Percentiles rank a stretch among this genome's conserved stretches.
These are phyloP conservation scores for Podospora appendiculata DNA, from an alignment of 495 filamentous ascomycete genomes.

Conservation along the genomic window DNA sequence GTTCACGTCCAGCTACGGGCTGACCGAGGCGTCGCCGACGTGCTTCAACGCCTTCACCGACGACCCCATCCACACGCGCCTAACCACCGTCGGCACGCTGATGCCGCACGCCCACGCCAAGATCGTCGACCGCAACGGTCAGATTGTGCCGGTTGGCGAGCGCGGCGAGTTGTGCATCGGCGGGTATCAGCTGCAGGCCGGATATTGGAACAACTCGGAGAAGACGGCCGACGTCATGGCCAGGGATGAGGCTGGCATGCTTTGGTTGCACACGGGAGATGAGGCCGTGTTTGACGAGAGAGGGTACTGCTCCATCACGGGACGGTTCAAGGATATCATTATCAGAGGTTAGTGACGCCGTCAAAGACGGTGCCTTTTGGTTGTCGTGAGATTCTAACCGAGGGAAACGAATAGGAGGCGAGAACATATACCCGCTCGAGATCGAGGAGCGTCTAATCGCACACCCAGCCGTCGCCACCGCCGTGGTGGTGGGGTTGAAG, in stretches of 20 bases:
- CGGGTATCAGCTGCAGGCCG: slow-evolving; percentile 59
- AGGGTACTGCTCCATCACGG: slow-evolving; percentile 58
- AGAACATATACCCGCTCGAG: slow-evolving; percentile 63
- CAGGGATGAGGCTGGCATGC: slow-evolving; percentile 47
- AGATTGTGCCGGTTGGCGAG: slow-evolving; percentile 49
- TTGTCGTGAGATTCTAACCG: not conserved
- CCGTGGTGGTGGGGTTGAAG: slow-evolving; percentile 56
- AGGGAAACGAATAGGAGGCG: slow-evolving; percentile 30
- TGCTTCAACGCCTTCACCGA: slow-evolving; percentile 64
- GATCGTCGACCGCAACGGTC: slow-evolving; percentile 54
- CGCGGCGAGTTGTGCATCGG: slow-evolving; percentile 61
- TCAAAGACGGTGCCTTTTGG: not conserved
- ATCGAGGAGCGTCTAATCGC: slow-evolving; percentile 59
- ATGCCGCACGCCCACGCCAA: slow-evolving; percentile 63
- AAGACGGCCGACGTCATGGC: slow-evolving; percentile 58
- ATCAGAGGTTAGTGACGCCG: slow-evolving; percentile 37
- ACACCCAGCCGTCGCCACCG: slow-evolving; percentile 47
- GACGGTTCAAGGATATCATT: slow-evolving; percentile 59
- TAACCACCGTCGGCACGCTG: slow-evolving; percentile 58
- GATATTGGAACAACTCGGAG: slow-evolving; percentile 64
- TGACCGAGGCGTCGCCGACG: slow-evolving; percentile 65
- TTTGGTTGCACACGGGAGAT: slow-evolving; percentile 65
- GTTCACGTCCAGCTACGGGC: slow-evolving; percentile 62
- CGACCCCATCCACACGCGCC: slow-evolving; percentile 49
- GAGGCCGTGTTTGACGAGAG: slow-evolving; percentile 58